A percentile compares a stretch with the other conserved stretches of the same genome.
Conservation (phyloP, 352 stramenopile genomes). For the Pythium myriotylum region DNA sequence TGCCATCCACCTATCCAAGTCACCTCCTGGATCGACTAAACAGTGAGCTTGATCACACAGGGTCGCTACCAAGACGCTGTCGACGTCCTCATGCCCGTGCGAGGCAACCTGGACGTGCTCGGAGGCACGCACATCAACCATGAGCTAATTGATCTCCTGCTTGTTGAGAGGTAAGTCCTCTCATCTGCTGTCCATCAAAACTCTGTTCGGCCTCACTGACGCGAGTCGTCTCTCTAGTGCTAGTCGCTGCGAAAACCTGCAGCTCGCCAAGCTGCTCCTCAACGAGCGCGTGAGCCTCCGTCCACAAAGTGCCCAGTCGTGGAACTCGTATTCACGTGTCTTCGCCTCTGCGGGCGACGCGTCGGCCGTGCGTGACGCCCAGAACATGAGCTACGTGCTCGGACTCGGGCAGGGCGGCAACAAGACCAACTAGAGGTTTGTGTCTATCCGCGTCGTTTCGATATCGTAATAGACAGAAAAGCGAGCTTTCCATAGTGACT, state of each 20-base stretch:
- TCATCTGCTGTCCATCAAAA: not conserved
- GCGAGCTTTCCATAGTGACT: slow-evolving; percentile 12
- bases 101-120: slow-evolving; percentile 68
- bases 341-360: slow-evolving; percentile 69
- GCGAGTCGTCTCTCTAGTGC: slow-evolving; percentile 35
- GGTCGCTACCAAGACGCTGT: slow-evolving; percentile 60
- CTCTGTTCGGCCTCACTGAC: too few species aligned
- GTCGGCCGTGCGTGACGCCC: slow-evolving; percentile 77
- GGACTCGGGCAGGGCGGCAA: slow-evolving; percentile 79
- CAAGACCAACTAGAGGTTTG: slow-evolving; percentile 56
- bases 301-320: slow-evolving; percentile 81
- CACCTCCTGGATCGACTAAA: too few species aligned
- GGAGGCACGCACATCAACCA: slow-evolving; percentile 72
- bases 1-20: not conserved
- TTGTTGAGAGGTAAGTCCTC: slow-evolving; percentile 69
- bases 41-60: slow-evolving; percentile 33
- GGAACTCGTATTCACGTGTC: slow-evolving; percentile 75
- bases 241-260: slow-evolving; percentile 66
- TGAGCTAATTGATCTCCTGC: slow-evolving; percentile 73
- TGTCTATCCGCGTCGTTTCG: not conserved
- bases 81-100: slow-evolving; percentile 54
- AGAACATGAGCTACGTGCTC: slow-evolving; percentile 89
- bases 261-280: slow-evolving; percentile 77
- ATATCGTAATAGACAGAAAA: slow-evolving; percentile 19
- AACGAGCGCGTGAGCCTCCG: slow-evolving; percentile 78